Base-by-base conservation (phyloP, 352 stramenopile genomes). In the Phytophthora sansomeana region DNA sequence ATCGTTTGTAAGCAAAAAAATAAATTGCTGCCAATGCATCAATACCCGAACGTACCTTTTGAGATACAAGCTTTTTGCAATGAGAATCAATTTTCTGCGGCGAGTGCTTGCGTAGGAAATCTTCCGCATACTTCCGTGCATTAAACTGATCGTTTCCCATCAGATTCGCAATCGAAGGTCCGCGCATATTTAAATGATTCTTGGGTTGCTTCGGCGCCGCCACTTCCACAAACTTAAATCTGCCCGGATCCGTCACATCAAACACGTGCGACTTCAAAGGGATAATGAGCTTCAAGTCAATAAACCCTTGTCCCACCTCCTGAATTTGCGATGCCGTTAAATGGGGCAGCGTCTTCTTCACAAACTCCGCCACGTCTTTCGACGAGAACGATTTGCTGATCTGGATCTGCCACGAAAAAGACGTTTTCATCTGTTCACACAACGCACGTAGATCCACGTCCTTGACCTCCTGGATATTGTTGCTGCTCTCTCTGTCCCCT, bases 191-290 rank as follows among this genome's bases (percentile, higher is more conserved):
- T 8, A 92, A 58, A 33, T 87, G 82, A 46, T 90, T 92, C 50
- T 88, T 90, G 5, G 81, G 78, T 53, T 87, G 79, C 47, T 87
- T 90, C 36, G 74, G 67, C 0, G 54, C 21, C 30, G 61, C 54
- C n/a, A 52, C 26, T 17, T 93, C 80, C 30, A 75, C 72, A 58
- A 93, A 91, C 54, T 87, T 89, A 64, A 90, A 91, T 11, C 83
- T 72, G 4, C 74, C 77, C 0, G 57, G 24, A 49, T 90, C 85
- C 32, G 63, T 38, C 46, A 90, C 81, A 11, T 92, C 80, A 51
- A 93, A 90, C 39, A 92, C 63, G 54, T 93, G 83, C 16, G 85
- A 93, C 54, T 93, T 91, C 38, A 93, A 67, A 19, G 86, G 81
- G 10, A 91, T 64, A 28, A 95, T 76, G 5, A 93, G 66, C 52